Evolutionary conservation across 208 protist genomes (phyloP).

Genomic region (Trypanosoma cruzi): DNA sequence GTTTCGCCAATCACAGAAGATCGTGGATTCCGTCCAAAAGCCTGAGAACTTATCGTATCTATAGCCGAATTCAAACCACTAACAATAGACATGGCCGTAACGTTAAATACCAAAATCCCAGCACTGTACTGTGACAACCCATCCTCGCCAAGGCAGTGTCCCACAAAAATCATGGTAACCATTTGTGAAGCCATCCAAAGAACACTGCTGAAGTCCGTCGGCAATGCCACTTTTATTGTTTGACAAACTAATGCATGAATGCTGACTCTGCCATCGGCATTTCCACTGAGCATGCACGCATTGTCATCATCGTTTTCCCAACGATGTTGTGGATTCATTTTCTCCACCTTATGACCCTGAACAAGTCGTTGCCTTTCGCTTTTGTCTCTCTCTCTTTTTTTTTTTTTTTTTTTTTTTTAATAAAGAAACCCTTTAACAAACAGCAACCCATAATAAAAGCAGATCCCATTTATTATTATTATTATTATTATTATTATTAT

Average conservation of each 20-base stretch:
- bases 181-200: conserved; percentile 72
- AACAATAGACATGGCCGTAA: conserved; percentile 60
- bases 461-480: background rate
- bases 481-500: background rate
- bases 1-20: conserved; percentile 65
- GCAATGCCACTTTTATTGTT: conserved; percentile 64
- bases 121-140: conserved; percentile 63
- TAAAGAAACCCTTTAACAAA: background rate
- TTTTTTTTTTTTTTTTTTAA: background rate
- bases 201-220: conserved; percentile 56
- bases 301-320: background rate
- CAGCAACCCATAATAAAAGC: background rate
- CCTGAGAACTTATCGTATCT: conserved; percentile 76
- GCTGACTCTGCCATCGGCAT: background rate
- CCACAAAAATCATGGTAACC: conserved; percentile 60
- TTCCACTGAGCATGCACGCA: background rate
- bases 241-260: conserved; percentile 19
- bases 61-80: conserved; percentile 65
- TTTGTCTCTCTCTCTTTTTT: background rate
- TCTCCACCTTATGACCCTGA: background rate
- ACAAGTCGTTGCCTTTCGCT: no score
- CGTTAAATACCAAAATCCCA: conserved; percentile 71
- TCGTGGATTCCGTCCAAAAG: conserved; percentile 51
- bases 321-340: background rate
- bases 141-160: conserved; percentile 33